A percentile compares a stretch with the other conserved stretches of the same genome.
Conservation (phyloP, 208 protist genomes). For the Spongospora subterranea region DNA sequence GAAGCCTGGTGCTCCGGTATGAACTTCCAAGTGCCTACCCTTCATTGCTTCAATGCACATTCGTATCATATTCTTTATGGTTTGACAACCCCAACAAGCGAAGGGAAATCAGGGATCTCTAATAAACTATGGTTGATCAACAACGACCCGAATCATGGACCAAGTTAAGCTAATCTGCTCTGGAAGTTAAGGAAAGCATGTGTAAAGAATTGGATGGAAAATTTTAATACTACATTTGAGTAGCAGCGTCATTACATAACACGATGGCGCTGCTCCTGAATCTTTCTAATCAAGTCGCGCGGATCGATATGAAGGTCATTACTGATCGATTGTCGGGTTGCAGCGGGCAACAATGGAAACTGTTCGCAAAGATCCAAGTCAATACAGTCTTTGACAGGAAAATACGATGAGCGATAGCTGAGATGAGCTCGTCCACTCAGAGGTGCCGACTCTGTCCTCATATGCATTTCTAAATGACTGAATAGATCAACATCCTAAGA, state of each 20-base stretch:
- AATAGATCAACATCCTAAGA: slow-evolving; percentile 58
- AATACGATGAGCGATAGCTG: slow-evolving; percentile 47
- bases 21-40: too few species aligned
- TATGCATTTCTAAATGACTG: slow-evolving; percentile 50
- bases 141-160: too few species aligned
- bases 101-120: too few species aligned
- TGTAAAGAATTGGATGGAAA: too few species aligned
- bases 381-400: slow-evolving; percentile 53
- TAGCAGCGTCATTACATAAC: slow-evolving; percentile 36
- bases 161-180: too few species aligned
- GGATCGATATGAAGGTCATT: neutral
- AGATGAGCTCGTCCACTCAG: slow-evolving; percentile 41
- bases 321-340: slow-evolving; percentile 16
- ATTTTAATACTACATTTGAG: too few species aligned
- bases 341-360: neutral
- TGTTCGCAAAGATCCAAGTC: slow-evolving; percentile 51
- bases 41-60: too few species aligned
- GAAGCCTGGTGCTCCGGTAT: too few species aligned
- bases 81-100: too few species aligned
- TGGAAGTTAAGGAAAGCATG: too few species aligned
- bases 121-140: too few species aligned
- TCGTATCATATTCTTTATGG: too few species aligned
- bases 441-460: neutral
- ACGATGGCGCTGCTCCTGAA: slow-evolving; percentile 44
- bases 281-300: slow-evolving; percentile 40